A percentile compares a stretch with the other conserved stretches of the same genome.
Conservation (phyloP, 345 rosid genomes). For the Salix purpurea region DNA sequence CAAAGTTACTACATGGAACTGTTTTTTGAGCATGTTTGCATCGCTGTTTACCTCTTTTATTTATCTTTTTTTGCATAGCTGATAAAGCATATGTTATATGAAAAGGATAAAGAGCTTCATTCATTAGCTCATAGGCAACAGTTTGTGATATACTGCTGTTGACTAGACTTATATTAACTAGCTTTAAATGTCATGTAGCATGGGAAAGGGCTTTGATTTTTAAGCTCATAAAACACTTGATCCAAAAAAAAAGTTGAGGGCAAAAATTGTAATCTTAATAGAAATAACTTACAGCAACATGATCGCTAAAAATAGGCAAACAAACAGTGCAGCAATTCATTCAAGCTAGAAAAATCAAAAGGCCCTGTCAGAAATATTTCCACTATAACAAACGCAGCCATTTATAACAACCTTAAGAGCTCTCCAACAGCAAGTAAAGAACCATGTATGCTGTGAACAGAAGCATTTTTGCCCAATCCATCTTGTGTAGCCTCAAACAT, state of each 20-base stretch:
- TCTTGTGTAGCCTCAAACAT: conserved; percentile 99
- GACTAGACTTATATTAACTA: not conserved
- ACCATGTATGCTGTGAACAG: conserved; percentile 97
- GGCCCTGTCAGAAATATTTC: not conserved
- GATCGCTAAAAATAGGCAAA: not conserved
- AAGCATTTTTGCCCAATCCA: conserved; percentile 90
- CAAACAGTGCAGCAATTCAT: not conserved
- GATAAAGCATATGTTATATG: not conserved
- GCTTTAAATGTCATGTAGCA: not conserved
- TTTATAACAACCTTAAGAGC: conserved; percentile 62
- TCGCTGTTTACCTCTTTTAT: not conserved
- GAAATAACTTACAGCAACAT: not conserved
- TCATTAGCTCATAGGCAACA: not conserved
- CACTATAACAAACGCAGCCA: not conserved
- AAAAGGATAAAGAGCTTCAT: not conserved
- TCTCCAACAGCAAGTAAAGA: conserved; percentile 99
- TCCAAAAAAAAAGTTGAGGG: not conserved
- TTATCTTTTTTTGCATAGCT: not conserved
- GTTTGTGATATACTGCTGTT: not conserved
- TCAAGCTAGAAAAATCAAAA: not conserved
- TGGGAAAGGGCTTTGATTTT: not conserved
- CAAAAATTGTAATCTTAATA: not conserved
- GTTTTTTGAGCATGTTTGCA: not conserved
- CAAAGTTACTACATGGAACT: not conserved
- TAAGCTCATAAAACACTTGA: not conserved